Evolutionary conservation across 106 monocot species (phyloP), one percentile per base, ranked within the genome.

Genomic region (Gastrodia elata): DNA sequence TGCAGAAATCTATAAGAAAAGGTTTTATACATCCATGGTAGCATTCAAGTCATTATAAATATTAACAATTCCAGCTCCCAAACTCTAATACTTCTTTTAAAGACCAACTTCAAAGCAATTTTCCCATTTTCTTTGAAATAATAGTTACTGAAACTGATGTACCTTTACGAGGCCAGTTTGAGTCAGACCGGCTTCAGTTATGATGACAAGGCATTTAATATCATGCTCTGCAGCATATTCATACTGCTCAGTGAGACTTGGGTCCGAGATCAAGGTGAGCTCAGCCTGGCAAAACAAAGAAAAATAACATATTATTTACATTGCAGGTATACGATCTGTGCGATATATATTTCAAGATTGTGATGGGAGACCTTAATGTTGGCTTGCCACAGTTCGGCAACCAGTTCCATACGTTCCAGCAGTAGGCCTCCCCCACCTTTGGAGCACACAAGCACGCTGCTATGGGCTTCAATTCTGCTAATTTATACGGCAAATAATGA

Each of bases 181-280:
- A 73, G 86, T 81, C 42, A 88, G 39, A 82, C 86, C 90, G 70
- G 88, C 79, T 80, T 94, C 94, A 74, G 92, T 97, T 77, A 98
- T 87, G 57, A 98, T 85, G 14, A 93, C 40, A 38, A 98, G 88
- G 71, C 88, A 91, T 77, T 89, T 98, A 34, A 98, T 86, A 78
- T 89, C 93, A 87, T 88, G 86, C 32, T 93, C 98, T 75, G 76
- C 80, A 57, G 98, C 98, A 93, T 98, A 98, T 81, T 98, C 98
- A 70, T 93, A 98, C 64, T 98, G 98, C 69, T 86, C 80, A 38
- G 91, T 93, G 73, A 98, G 82, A 70, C 98, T 98, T 78, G 93
- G 93, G 33, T 87, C 85, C 65, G 76, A 39, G 36, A 82, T 64
- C n/a, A 86, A 88, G 26, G 93, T 82, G 87, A 93, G 87, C 69